Evolutionary conservation across 345 rosid species (phyloP).

Genomic region (Melaleuca quinquenervia): DNA sequence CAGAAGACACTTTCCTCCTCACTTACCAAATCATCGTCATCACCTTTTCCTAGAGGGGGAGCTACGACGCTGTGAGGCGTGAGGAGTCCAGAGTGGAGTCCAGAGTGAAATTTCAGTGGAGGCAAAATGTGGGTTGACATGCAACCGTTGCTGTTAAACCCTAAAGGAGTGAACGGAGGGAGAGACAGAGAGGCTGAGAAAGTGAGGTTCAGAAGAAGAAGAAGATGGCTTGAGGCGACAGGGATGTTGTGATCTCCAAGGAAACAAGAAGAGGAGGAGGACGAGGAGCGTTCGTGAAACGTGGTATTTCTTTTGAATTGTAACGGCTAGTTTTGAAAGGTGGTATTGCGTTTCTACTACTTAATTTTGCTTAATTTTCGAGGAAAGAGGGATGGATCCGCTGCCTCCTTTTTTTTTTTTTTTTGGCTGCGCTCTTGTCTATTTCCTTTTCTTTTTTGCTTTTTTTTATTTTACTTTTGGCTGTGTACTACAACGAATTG

Average conservation of each 20-base stretch:
- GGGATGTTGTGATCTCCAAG: background rate
- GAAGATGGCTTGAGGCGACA: background rate
- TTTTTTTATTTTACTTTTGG: too few relatives aligned
- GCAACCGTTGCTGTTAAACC: slow-evolving; percentile 13
- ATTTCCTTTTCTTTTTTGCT: background rate
- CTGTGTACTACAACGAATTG: too few relatives aligned
- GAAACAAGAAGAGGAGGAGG: background rate
- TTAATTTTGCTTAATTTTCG: too few relatives aligned
- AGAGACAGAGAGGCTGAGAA: background rate
- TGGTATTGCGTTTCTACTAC: background rate
- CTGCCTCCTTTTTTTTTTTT: background rate
- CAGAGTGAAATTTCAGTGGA: slow-evolving; percentile 48
- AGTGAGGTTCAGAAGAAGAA: background rate
- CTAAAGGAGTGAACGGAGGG: slow-evolving; percentile 13
- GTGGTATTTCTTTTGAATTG: slow-evolving; percentile 1
- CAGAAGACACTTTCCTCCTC: slow-evolving; percentile 51
- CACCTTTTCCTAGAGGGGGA: slow-evolving; percentile 9
- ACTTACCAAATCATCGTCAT: slow-evolving; percentile 13
- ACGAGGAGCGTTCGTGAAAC: background rate
- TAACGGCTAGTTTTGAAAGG: slow-evolving; percentile 61
- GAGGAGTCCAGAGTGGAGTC: too few relatives aligned
- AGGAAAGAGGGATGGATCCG: background rate
- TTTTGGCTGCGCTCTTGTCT: background rate
- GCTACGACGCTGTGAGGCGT: slow-evolving; percentile 25
- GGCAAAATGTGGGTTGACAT: slow-evolving; percentile 39